Base-by-base conservation (phyloP, 352 stramenopile genomes). In the Aphanomyces euteiches region DNA sequence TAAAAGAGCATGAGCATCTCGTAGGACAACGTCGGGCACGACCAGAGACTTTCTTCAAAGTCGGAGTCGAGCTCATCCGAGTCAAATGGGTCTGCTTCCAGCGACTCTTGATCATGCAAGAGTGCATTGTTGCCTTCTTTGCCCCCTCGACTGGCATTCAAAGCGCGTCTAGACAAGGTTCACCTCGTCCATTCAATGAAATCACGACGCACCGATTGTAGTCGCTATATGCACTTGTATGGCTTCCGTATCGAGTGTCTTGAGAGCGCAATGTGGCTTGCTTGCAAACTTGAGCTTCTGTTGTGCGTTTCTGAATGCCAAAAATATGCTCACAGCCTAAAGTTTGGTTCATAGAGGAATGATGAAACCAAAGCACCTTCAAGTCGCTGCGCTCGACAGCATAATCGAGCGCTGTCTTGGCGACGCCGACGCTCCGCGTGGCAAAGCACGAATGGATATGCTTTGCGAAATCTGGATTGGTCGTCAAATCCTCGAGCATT, bases 81-180 rank as follows among this genome's bases (percentile, higher is more conserved):
- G 5, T 10, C 12, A 28, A 28, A 28, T 17, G 47, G 47, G 10
- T 34, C 8, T 17, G 37, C 40, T 28, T 53, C 40, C 17, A 19
- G 38, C 5, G 17, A 39, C 3, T 13, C 19, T 17, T 63, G 13
- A 41, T 92, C 85, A 28, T 73, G 75, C 15, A 90, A 72, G 1
- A 93, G 68, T 6, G 85, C 85, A 13, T 91, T 91, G 63, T 91
- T 90, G 47, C 85, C 85, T 74, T 93, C 85, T 54, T 86, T 88
- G 2, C 85, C 85, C 7, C 83, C 83, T 5, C 85, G 85, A 78
- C 85, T 93, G 13, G 85, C 85, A 54, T 93, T 93, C 67, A 93
- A 87, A 21, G 85, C 83, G 15, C 85, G 79, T 4, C 64, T 70
- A 60, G 7, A 38, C 28, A 28, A 28, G 28, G 28, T 28, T 28